A percentile compares a stretch with the other conserved stretches of the same genome.
phyloP scores from a whole-genome alignment of 192 early-diverging fungal species.

The Spizellomyces sp. region DNA sequence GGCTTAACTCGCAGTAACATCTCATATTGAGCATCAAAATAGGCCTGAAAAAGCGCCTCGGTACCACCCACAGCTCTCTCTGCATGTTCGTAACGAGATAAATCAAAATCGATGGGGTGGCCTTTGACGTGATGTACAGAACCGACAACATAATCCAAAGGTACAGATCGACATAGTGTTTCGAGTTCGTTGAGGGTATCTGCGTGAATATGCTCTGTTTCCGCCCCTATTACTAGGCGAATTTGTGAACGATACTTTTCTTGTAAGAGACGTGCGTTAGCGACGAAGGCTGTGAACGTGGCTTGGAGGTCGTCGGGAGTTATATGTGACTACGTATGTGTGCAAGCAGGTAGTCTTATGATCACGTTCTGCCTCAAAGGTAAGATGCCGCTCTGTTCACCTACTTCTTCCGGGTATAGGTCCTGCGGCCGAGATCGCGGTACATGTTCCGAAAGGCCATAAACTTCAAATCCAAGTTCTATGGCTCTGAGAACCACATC shows the following conservation, averaged over 20 bases:
- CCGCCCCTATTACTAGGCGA: constrained; percentile 77
- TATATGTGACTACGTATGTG: constrained; percentile 58
- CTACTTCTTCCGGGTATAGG: constrained; percentile 90
- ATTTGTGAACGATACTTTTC: constrained; percentile 55
- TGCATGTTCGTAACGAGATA: constrained; percentile 57
- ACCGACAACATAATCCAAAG: constrained; percentile 88
- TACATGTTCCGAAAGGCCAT: constrained; percentile 93
- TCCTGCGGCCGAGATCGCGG: constrained; percentile 75
- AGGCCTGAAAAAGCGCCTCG: constrained; percentile 65
- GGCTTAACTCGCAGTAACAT: constrained; percentile 76
- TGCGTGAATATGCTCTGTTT: constrained; percentile 82
- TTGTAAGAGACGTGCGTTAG: constrained; percentile 74
- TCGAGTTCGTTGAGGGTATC: constrained; percentile 53
- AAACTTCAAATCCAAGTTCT: constrained; percentile 64
- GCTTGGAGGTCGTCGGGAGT: constrained; percentile 61
- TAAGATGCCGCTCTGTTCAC: not conserved
- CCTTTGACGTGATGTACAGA: constrained; percentile 87
- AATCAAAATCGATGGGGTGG: constrained; percentile 83
- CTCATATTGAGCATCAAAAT: constrained; percentile 88
- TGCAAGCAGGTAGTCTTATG: too few relatives aligned
- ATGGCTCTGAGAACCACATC: constrained; percentile 79
- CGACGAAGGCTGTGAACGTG: constrained; percentile 70
- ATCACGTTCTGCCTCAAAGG: not conserved
- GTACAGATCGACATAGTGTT: constrained; percentile 46
- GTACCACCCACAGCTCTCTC: constrained; percentile 27